Evolutionary conservation across 1,284 basidiomycete species (phyloP), one percentile per base, ranked within the genome.

Genomic region (Ustilago bromivora): DNA sequence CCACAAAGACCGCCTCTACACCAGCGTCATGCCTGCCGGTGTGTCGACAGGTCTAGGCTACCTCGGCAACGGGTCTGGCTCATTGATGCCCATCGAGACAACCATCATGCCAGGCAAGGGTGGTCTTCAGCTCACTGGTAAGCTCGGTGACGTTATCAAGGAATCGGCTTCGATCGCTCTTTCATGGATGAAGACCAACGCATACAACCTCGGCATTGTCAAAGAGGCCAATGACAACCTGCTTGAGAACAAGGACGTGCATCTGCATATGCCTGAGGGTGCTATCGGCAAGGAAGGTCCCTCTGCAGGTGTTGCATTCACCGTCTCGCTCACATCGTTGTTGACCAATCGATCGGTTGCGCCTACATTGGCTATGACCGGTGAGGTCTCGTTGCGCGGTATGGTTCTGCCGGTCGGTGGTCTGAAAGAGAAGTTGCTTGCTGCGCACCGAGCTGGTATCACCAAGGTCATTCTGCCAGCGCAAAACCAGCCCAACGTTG

Each of bases 211-310:
- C 7, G 95, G 95, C 6, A 93, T 98, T 80, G 77, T 82, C 32
- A 88, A 89, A 77, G 89, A 89, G 2, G 88, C 90, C 11, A 90
- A 90, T 4, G 92, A 93, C 76, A 91, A 92, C 82, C 92, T 95
- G 85, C 88, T 98, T 73, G 81, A 87, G 43, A 91, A 91, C 55
- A 92, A 95, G 83, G 89, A 86, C 51, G 83, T 86, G 32, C 85
- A 86, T 57, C 58, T 86, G 70, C 85, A 86, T 71, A 85, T 86
- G 84, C 85, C 85, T 23, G 85, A 86, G 49, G 96, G 96, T 6
- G 94, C 93, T 68, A 94, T 99, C 72, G 96, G 96, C 57, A 99
- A 99, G 88, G 96, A 99, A 83, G 96, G 96, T 0, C 96, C 96
- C 0, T 95, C 93, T 78, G 96, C 96, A 0, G 96, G 96, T 56